Percentiles rank a stretch among this genome's conserved stretches.
Conservation (phyloP, 2,329 filamentous ascomycete species). For the Exophiala dermatitidis region DNA sequence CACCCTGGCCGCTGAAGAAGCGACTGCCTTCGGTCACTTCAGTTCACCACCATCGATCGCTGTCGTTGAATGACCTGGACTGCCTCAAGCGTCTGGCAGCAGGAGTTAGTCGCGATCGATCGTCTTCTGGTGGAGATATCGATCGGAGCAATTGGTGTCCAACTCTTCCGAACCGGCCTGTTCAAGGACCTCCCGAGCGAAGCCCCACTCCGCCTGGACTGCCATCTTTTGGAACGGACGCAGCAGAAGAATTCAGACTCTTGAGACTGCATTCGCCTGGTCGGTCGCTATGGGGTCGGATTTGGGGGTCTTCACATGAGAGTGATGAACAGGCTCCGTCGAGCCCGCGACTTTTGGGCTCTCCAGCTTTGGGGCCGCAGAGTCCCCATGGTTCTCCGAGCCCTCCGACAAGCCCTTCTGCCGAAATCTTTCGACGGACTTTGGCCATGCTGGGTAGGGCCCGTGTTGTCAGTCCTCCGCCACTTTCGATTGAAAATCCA, state of each 20-base stretch:
- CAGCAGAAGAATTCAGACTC: constrained; percentile 31
- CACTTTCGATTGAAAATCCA: constrained; percentile 4
- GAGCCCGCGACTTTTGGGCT: background rate
- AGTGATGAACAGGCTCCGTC: constrained; percentile 6
- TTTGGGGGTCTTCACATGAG: constrained; percentile 6
- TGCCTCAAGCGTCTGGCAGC: constrained; percentile 5
- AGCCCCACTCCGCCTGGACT: constrained; percentile 39
- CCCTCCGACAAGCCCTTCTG: constrained; percentile 6
- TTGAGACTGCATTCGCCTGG: constrained; percentile 4
- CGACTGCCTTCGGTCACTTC: background rate
- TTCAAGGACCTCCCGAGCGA: constrained; percentile 34
- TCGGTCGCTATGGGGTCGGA: constrained; percentile 5
- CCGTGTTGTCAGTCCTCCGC: constrained; percentile 23
- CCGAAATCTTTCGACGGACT: constrained; percentile 26
- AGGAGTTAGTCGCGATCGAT: constrained; percentile 6
- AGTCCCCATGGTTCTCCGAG: background rate
- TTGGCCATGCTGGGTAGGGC: constrained; percentile 33
- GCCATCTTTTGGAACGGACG: constrained; percentile 38
- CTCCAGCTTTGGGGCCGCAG: constrained; percentile 1
- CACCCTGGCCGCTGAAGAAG: background rate
- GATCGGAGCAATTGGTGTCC: constrained; percentile 13
- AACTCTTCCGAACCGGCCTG: constrained; percentile 17
- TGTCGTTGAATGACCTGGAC: constrained; percentile 29
- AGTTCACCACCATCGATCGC: constrained; percentile 20
- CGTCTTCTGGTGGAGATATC: constrained; percentile 26